Base-by-base conservation (phyloP, 257 asterid species). In the Jacaranda mimosifolia region DNA sequence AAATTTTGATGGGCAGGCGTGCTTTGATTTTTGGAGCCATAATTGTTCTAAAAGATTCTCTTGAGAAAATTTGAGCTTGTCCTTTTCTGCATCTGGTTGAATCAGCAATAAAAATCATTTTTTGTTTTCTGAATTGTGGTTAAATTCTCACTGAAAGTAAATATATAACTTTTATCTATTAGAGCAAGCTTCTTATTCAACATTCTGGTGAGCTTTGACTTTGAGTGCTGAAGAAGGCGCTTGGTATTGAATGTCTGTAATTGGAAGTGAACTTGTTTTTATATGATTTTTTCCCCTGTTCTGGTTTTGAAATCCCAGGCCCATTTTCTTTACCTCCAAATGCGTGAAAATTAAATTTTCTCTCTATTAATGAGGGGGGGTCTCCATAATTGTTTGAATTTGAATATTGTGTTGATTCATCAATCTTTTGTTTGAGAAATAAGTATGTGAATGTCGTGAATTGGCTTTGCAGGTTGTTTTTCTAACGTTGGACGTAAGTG, bases 381-480 rank as follows among this genome's bases (percentile, higher is more conserved):
- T 13, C 11, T 59, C 13, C 6, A 55, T n/a, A 64, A 19, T 60
- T 74, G 59, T 46, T 73, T 5, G 21, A 40, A 59, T 65, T 45
- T 46, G 46, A 62, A 60, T 40, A 15, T 10, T 18, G 52, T 48
- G 40, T 58, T 77, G 55, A 77, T 5, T 73, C 19, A 7, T 49
- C 14, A 68, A 69, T 55, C 19, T 68, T 71, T 70, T 38, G 36
- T 62, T 65, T 70, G 62, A 36, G 51, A 39, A 40, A 1, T 40
- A 32, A 56, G 15, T 70, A 72, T 70, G 83, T 62, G 57, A 45
- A 77, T 67, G 53, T 32, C 73, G 63, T 64, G 70, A 75, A 72
- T 76, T 14, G 18, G 36, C 59, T 79, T 49, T 83, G 86, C 96
- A 87, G 96, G 88, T 73, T 69, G 43, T 42, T 77, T 51, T 3